Evolutionary conservation across 23 red algal species (phyloP).

Genomic region (Gracilaria gracilis): DNA sequence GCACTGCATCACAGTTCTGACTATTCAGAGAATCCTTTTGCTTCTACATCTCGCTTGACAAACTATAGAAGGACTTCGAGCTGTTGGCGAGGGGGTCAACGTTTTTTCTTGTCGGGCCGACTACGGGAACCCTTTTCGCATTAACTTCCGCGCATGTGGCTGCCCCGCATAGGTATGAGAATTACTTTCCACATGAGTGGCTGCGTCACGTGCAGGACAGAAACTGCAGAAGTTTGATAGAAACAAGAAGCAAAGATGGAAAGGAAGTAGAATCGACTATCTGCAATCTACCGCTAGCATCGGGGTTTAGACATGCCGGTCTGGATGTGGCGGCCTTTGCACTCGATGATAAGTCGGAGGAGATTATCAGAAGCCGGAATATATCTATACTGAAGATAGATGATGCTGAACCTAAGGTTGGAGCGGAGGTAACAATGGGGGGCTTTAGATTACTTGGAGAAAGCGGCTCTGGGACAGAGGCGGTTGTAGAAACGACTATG

Average conservation of each 20-base stretch:
- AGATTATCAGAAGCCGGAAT: background rate
- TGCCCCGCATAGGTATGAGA: conserved; percentile 80
- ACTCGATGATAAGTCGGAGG: conserved; percentile 27
- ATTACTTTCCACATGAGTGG: conserved; percentile 90
- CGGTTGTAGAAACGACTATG: conserved; percentile 24
- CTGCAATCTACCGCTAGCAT: background rate
- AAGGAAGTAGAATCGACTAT: conserved; percentile 41
- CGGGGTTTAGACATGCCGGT: conserved; percentile 64
- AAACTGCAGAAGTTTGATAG: conserved; percentile 69
- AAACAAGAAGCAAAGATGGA: conserved; percentile 56
- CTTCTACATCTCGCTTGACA: background rate
- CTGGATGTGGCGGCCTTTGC: conserved; percentile 84
- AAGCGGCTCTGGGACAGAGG: conserved; percentile 62
- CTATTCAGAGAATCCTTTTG: background rate
- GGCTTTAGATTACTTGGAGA: conserved; percentile 66
- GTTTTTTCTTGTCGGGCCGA: conserved; percentile 54
- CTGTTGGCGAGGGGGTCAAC: conserved; percentile 58
- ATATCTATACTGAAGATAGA: conserved; percentile 26
- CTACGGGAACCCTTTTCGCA: conserved; percentile 46
- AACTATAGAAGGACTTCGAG: conserved; percentile 51
- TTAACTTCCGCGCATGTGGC: conserved; percentile 91
- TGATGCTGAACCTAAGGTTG: conserved; percentile 5
- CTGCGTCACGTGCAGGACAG: conserved; percentile 73
- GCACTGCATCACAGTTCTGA: background rate
- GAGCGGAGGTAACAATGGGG: background rate